Base-by-base conservation (phyloP, 1,284 basidiomycete genomes). In the Sanghuangporus sanghuang region DNA sequence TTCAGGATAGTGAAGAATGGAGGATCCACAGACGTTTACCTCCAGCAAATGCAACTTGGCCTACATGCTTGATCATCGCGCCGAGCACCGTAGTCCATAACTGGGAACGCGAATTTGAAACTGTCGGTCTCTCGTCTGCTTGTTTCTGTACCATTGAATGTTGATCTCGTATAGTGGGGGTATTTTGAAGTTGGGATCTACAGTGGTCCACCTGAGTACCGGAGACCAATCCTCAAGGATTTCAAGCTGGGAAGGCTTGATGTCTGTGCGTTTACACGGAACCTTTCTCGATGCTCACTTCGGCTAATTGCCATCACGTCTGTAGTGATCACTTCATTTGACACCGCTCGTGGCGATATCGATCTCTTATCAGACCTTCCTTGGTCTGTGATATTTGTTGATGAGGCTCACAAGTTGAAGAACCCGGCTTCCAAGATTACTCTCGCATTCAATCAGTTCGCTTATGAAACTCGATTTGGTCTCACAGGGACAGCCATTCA, bases 401-500 rank as follows among this genome's bases (percentile, higher is more conserved):
- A 95, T 68, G 93, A 95, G 72, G 92, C 84, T 0, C 93, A 95
- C 71, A 83, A 84, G 8, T 79, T 94, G 66, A 95, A 95, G 74
- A 93, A 92, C 66, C 81, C 85, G 1, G 71, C 71, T 42, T 84
- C 83, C 0, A 84, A 87, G 68, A 83, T 85, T 8, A 86, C 89
- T 0, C 61, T 73, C 36, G 87, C 90, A 0, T 86, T 88, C 67
- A 82, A 87, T 67, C 79, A 77, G 52, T 90, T 94, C 69, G 63
- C 71, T 0, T 92, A 89, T 70, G 63, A 71, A 65, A 38, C 44
- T 14, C 84, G 93, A 1, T 92, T 93, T 69, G 93, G 91, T 1
- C 76, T 95, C 53, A 94, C 91, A 9, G 90, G 93, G 7, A 91
- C 88, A 7, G 87, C 91, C 0, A 93, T 96, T 44, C 93, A 96